Conservation (phyloP, 2,329 filamentous ascomycete species). For the Fusarium sp. region DNA sequence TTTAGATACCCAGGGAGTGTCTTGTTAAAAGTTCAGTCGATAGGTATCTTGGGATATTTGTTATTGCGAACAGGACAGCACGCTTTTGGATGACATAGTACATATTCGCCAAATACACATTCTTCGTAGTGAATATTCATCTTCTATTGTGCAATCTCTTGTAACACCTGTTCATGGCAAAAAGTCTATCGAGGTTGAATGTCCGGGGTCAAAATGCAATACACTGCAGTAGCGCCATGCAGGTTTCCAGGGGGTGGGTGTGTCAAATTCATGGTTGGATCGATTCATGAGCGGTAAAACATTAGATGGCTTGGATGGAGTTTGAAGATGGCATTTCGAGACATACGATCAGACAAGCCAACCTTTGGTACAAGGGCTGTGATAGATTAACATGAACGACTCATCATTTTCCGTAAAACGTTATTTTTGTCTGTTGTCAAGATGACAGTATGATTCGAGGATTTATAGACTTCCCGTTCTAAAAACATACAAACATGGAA, state of each 20-base stretch:
- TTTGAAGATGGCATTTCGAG: constrained; percentile 25
- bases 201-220: constrained; percentile 26
- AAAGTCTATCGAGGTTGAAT: constrained; percentile 13
- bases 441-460: not conserved
- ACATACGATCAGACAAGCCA: constrained; percentile 4
- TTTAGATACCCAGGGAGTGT: not conserved
- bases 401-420: not conserved
- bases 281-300: constrained; percentile 20
- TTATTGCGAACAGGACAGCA: not conserved
- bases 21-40: not conserved
- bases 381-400: not conserved
- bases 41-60: not conserved
- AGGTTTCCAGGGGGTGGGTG: constrained; percentile 32
- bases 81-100: no score
- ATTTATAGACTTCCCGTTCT: not conserved
- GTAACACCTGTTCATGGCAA: not conserved
- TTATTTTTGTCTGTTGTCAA: not conserved
- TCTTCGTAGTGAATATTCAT: not conserved
- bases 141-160: not conserved
- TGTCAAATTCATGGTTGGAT: constrained; percentile 13
- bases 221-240: constrained; percentile 39
- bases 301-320: constrained; percentile 15
- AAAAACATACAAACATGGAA: not conserved
- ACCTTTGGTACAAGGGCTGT: not conserved
- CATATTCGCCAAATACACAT: not conserved